Percentiles rank a stretch among this genome's conserved stretches.
Conservation (phyloP, 371 early-diverging fungal species). For the Phascolomyces articulosus region DNA sequence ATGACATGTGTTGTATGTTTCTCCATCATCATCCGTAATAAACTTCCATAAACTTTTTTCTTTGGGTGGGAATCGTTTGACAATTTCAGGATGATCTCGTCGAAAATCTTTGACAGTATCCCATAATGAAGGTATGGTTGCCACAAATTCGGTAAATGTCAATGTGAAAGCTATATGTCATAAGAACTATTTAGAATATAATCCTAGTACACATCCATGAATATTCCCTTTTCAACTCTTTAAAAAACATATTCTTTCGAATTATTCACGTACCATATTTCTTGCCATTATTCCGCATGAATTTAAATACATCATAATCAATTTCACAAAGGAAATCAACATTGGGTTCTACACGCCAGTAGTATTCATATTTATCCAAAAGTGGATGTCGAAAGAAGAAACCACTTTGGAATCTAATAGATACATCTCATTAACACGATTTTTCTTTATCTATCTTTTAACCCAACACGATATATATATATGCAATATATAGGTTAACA, state of each 20-base stretch:
- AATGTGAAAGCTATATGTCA: constrained; percentile 73
- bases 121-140: constrained; percentile 88
- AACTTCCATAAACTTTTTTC: constrained; percentile 46
- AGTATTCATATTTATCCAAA: constrained; percentile 83
- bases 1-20: constrained; percentile 78
- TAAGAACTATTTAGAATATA: no score
- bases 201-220: no score
- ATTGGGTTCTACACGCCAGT: constrained; percentile 97
- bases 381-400: constrained; percentile 86
- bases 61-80: constrained; percentile 30
- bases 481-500: no score
- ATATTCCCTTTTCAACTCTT: no score
- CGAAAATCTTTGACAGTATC: constrained; percentile 51
- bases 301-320: constrained; percentile 90
- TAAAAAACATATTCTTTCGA: no score
- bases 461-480: no score
- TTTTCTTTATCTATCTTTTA: not conserved
- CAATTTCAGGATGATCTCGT: constrained; percentile 40
- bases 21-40: constrained; percentile 38
- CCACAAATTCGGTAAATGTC: constrained; percentile 72
- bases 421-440: no score
- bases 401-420: constrained; percentile 72
- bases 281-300: constrained; percentile 76
- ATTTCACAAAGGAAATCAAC: constrained; percentile 90
- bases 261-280: constrained; percentile 89